These are phyloP conservation scores for Verticillium dahliae DNA, from an alignment of 2,329 filamentous ascomycete genomes.

Conservation along the genomic window DNA sequence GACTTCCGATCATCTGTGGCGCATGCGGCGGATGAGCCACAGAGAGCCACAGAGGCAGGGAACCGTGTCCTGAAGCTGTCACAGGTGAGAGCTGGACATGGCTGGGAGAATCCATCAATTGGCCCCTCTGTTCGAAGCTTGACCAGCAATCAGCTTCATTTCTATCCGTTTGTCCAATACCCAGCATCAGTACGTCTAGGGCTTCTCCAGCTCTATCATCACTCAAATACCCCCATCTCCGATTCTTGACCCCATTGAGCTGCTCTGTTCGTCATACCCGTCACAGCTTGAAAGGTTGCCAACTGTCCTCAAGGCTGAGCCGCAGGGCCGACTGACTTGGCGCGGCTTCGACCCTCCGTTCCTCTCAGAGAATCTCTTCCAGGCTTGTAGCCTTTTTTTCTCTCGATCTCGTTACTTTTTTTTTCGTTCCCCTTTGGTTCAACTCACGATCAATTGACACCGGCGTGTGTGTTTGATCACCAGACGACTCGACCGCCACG, in stretches of 20 bases:
- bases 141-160: neutral
- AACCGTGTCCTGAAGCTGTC: neutral
- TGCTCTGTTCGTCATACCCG: neutral
- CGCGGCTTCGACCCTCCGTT: neutral
- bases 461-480: neutral
- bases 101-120: neutral
- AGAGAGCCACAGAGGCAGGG: neutral
- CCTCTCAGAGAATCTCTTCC: neutral
- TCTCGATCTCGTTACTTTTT: neutral
- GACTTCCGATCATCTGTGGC: neutral
- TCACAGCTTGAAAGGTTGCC: neutral
- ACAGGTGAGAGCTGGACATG: neutral
- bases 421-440: neutral
- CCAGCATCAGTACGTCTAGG: neutral
- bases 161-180: neutral
- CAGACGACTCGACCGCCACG: neutral
- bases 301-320: neutral
- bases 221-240: neutral
- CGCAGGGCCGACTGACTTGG: neutral
- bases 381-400: neutral
- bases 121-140: neutral
- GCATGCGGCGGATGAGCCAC: neutral
- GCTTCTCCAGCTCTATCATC: neutral
- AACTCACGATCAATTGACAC: neutral
- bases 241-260: neutral